A percentile compares a stretch with the other conserved stretches of the same genome.
These are phyloP conservation scores for Botryotinia narcissicola DNA, from an alignment of 2,329 filamentous ascomycete species.

Conservation along the genomic window DNA sequence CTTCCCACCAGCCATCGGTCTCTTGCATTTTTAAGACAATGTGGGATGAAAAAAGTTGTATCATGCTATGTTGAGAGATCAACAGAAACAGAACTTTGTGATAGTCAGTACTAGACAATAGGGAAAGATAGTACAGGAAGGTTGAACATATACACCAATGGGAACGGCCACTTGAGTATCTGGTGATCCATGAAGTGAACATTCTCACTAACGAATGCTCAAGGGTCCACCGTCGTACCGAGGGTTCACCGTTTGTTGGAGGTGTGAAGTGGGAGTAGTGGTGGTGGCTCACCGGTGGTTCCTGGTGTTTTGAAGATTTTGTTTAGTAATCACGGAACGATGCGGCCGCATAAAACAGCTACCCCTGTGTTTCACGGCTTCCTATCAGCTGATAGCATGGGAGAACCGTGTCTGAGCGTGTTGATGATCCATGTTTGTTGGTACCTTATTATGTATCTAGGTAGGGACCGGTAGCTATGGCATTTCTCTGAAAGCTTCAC, in stretches of 20 bases:
- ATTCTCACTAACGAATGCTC: neutral
- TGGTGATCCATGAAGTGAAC: neutral
- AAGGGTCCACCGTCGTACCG: neutral
- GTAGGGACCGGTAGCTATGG: neutral
- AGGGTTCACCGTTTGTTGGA: neutral
- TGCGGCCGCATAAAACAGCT: constrained; percentile 6
- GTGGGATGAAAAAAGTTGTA: neutral
- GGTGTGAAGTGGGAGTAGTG: neutral
- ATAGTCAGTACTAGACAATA: neutral
- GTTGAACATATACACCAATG: neutral
- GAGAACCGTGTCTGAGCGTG: neutral
- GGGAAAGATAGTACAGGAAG: neutral
- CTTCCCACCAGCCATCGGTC: neutral
- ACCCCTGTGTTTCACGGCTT: neutral
- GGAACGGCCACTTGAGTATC: neutral
- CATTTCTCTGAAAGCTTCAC: constrained; percentile 1
- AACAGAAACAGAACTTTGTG: neutral
- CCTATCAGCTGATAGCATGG: neutral
- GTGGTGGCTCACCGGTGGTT: neutral
- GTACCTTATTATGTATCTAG: neutral
- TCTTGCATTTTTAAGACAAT: neutral
- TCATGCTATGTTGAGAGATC: neutral
- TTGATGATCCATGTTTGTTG: neutral
- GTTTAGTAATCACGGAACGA: neutral
- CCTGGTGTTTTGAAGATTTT: neutral